Percentiles rank a stretch among this genome's conserved stretches.
phyloP scores from a whole-genome alignment of 1,284 basidiomycete species.

The Moesziomyces sp. region DNA sequence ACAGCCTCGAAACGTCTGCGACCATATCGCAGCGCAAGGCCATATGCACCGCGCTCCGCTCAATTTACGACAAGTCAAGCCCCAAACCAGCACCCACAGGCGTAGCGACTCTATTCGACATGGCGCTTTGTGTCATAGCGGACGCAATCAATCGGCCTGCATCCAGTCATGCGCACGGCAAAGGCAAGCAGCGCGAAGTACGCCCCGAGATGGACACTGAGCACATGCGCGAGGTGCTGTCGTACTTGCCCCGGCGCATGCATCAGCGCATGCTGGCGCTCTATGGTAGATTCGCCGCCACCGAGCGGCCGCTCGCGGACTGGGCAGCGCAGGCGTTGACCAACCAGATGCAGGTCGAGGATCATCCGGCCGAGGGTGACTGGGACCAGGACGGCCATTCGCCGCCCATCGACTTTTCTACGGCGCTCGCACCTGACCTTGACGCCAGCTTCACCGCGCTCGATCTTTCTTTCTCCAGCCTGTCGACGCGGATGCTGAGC shows the following conservation, averaged over 20 bases:
- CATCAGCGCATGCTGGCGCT: slow-evolving; percentile 23
- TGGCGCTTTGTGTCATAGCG: slow-evolving; percentile 36
- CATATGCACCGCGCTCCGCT: slow-evolving; percentile 20
- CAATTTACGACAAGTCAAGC: neutral
- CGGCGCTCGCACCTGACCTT: neutral
- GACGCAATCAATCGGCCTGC: slow-evolving; percentile 21
- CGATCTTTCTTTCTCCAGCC: slow-evolving; percentile 37
- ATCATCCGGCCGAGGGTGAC: neutral
- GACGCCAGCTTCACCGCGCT: slow-evolving; percentile 5
- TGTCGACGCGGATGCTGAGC: slow-evolving; percentile 12
- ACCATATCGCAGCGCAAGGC: neutral
- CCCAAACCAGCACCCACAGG: neutral
- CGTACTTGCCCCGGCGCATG: slow-evolving; percentile 31
- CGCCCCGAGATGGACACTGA: slow-evolving; percentile 3
- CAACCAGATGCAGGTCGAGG: neutral
- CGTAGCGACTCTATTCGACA: slow-evolving; percentile 16
- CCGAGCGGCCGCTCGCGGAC: slow-evolving; percentile 21
- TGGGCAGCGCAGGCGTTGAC: slow-evolving; percentile 22
- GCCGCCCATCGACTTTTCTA: neutral
- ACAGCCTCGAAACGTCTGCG: neutral
- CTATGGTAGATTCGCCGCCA: slow-evolving; percentile 26
- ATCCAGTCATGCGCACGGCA: neutral
- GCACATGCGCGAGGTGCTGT: slow-evolving; percentile 17
- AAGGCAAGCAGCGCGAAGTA: neutral
- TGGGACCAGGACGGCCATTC: neutral